These are phyloP conservation scores for Penicillium sp. DNA, from an alignment of 2,329 filamentous ascomycete species.

Conservation along the genomic window DNA sequence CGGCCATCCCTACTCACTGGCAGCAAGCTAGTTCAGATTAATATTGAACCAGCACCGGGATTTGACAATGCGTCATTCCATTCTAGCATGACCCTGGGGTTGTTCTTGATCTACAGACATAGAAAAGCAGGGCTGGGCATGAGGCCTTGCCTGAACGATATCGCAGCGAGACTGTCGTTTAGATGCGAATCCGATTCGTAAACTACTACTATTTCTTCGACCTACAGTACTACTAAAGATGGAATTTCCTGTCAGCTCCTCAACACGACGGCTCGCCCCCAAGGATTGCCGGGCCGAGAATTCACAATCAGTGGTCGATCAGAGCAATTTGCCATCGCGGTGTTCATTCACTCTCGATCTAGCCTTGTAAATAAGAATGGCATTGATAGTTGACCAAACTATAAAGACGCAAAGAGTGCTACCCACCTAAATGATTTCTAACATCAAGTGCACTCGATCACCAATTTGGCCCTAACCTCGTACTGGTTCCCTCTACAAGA, in stretches of 20 bases:
- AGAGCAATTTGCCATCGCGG: conserved; percentile 13
- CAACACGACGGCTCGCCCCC: conserved; percentile 11
- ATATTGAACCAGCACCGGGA: background rate
- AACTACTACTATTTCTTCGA: background rate
- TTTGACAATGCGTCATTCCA: background rate
- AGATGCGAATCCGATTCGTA: background rate
- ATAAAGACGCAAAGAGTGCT: background rate
- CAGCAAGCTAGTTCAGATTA: background rate
- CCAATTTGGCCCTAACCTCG: background rate
- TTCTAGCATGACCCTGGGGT: background rate
- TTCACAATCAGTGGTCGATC: conserved; percentile 23
- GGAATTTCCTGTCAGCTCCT: conserved; percentile 23
- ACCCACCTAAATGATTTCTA: background rate
- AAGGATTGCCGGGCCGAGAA: conserved; percentile 24
- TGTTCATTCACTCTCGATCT: conserved; percentile 14
- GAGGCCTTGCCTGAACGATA: background rate
- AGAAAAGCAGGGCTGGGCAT: conserved; percentile 7
- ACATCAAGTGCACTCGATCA: background rate
- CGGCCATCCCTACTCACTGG: background rate
- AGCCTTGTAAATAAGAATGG: conserved; percentile 16
- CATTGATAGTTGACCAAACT: conserved; percentile 3
- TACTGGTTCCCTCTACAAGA: background rate
- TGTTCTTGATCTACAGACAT: no score
- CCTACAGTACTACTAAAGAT: background rate
- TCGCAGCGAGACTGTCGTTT: conserved; percentile 14